These are phyloP conservation scores for Aspergillus ellipticus DNA, from an alignment of 495 filamentous ascomycete species.

Conservation along the genomic window DNA sequence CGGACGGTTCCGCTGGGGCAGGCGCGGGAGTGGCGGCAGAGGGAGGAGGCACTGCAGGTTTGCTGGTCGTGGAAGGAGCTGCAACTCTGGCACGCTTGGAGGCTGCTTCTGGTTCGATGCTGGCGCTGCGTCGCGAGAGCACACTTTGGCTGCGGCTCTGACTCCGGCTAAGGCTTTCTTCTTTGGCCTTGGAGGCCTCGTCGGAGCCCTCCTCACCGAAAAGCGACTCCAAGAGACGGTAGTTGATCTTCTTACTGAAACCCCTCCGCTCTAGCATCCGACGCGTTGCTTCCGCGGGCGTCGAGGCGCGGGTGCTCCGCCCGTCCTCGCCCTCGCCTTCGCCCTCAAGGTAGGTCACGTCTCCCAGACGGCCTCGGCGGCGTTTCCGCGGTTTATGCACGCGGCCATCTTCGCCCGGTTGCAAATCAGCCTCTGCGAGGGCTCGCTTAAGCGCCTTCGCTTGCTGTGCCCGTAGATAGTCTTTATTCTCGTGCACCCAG, in stretches of 20 bases:
- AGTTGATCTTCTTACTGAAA: conserved; percentile 81
- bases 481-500: conserved; percentile 91
- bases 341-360: conserved; percentile 47
- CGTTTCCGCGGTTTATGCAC: conserved; percentile 45
- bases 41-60: conserved; percentile 18
- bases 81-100: conserved; percentile 20
- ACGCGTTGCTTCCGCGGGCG: conserved; percentile 69
- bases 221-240: conserved; percentile 57
- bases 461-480: conserved; percentile 80
- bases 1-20: conserved; percentile 6
- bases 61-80: conserved; percentile 17
- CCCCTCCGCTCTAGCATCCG: conserved; percentile 68
- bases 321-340: conserved; percentile 38
- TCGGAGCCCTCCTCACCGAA: conserved; percentile 34
- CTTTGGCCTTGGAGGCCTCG: conserved; percentile 29
- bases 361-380: conserved; percentile 46
- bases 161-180: conserved; percentile 32
- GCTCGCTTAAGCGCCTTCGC: conserved; percentile 67
- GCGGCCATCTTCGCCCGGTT: conserved; percentile 32
- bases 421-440: conserved; percentile 45
- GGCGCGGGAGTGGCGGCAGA: conserved; percentile 14
- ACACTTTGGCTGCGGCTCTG: conserved; percentile 40
- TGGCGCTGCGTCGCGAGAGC: conserved; percentile 35
- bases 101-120: conserved; percentile 27
- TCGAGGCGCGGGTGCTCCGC: conserved; percentile 35